A percentile compares a stretch with the other conserved stretches of the same genome.
Conservation (phyloP, 2,329 filamentous ascomycete species). For the Byssochlamys sp. region DNA sequence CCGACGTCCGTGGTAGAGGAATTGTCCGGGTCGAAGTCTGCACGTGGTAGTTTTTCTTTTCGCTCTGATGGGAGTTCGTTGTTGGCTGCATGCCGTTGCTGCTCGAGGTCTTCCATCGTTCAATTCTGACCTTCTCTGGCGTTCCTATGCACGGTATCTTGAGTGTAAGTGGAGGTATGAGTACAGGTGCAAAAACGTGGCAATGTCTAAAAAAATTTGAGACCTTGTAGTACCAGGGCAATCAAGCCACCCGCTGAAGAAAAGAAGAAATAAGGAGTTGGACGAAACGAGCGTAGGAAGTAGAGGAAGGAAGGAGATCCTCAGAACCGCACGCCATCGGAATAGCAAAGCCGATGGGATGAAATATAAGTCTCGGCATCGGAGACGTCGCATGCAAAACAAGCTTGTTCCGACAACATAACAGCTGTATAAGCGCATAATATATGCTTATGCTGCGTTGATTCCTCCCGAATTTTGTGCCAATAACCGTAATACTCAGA, state of each 20-base stretch:
- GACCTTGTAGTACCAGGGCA: not conserved
- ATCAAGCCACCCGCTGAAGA: not conserved
- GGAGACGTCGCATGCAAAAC: not conserved
- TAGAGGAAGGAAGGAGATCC: not conserved
- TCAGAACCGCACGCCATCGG: not conserved
- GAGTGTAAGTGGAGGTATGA: not conserved
- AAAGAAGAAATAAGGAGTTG: not conserved
- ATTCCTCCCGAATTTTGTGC: not conserved
- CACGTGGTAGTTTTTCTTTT: not conserved
- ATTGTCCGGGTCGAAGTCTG: not conserved
- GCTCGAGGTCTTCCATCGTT: not conserved
- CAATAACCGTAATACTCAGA: not conserved
- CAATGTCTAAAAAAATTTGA: not conserved
- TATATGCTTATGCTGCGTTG: not conserved
- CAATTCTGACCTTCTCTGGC: not conserved
- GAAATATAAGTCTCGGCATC: not conserved
- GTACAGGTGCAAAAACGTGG: not conserved
- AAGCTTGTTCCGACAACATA: not conserved
- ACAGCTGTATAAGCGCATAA: not conserved
- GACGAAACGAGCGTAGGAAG: not conserved
- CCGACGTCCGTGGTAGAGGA: not conserved
- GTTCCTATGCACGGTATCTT: not conserved
- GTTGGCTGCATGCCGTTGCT: not conserved
- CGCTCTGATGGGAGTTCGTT: not conserved
- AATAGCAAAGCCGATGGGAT: not conserved